These are phyloP conservation scores for Penstemon eatonii DNA, from an alignment of 257 asterid genomes.

Conservation along the genomic window DNA sequence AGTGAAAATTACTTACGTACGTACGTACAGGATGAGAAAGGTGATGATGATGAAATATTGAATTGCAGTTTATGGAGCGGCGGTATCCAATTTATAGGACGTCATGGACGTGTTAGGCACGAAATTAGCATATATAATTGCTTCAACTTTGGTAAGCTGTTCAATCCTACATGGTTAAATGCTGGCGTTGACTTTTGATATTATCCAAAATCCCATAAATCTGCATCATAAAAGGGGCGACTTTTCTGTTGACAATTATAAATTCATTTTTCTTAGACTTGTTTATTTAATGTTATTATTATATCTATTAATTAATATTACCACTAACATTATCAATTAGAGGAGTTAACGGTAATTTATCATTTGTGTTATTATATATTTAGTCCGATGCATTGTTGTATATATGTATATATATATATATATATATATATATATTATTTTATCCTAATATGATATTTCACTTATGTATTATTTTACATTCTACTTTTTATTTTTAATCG, in stretches of 20 bases:
- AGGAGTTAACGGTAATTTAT: too few species aligned
- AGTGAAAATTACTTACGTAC: background rate
- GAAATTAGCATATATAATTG: background rate
- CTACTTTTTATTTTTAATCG: too few species aligned
- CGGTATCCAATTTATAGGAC: constrained; percentile 41
- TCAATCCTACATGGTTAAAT: constrained; percentile 25
- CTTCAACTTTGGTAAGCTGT: constrained; percentile 34
- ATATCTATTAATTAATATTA: too few species aligned
- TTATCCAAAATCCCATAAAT: constrained; percentile 28
- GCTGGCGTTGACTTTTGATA: background rate
- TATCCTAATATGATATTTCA: too few species aligned
- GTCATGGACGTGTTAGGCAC: constrained; percentile 19
- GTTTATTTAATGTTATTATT: too few species aligned
- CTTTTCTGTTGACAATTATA: background rate
- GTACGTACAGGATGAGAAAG: constrained; percentile 22
- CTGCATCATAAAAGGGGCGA: constrained; percentile 20
- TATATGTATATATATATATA: too few species aligned
- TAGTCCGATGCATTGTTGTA: too few species aligned
- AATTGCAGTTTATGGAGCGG: background rate
- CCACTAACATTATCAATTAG: too few species aligned
- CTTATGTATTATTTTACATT: too few species aligned
- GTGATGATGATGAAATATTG: constrained; percentile 19
- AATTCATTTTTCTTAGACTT: background rate
- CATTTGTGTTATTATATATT: too few species aligned
- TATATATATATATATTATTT: too few species aligned